Evolutionary conservation across 352 stramenopile genomes (phyloP).

Genomic region (Lagenidium giganteum): DNA sequence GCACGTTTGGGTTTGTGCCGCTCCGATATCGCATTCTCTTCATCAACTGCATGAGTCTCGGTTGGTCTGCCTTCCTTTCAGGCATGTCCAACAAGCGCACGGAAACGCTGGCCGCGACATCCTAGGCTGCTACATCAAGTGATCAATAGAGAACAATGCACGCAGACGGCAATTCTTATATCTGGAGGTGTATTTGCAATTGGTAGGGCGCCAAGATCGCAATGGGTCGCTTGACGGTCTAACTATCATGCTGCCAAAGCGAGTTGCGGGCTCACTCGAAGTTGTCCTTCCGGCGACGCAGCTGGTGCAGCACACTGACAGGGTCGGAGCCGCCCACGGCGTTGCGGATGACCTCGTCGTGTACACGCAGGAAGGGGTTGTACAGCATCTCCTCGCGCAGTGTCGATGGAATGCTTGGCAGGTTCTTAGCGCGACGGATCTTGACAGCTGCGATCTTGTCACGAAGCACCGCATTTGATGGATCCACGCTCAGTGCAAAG

Average conservation of each 20-base stretch:
- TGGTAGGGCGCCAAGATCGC: too few species aligned
- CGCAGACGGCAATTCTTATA: too few species aligned
- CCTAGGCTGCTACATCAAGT: too few species aligned
- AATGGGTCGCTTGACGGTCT: too few species aligned
- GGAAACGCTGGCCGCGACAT: too few species aligned
- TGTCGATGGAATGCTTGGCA: conserved; percentile 92
- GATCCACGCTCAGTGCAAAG: conserved; percentile 92
- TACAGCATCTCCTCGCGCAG: conserved; percentile 85
- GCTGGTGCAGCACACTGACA: conserved; percentile 73
- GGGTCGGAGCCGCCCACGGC: conserved; percentile 73
- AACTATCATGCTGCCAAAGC: too few species aligned
- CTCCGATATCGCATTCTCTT: conserved; percentile 50
- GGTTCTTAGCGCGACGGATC: conserved; percentile 69
- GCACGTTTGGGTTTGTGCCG: conserved; percentile 43
- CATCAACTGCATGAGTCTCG: conserved; percentile 43
- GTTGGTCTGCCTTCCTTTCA: conserved; percentile 45
- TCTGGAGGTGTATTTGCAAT: too few species aligned
- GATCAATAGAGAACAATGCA: too few species aligned
- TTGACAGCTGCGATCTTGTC: conserved; percentile 85
- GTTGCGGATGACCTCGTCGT: conserved; percentile 79
- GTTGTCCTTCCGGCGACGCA: conserved; percentile 72
- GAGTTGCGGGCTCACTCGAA: conserved; percentile 54
- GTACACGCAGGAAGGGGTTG: conserved; percentile 83
- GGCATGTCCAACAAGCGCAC: conserved; percentile 27
- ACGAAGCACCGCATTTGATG: conserved; percentile 80